Evolutionary conservation across 441 rosid genomes (phyloP), one percentile per base, ranked within the genome.

Genomic region (Pelargonium citronellum): DNA sequence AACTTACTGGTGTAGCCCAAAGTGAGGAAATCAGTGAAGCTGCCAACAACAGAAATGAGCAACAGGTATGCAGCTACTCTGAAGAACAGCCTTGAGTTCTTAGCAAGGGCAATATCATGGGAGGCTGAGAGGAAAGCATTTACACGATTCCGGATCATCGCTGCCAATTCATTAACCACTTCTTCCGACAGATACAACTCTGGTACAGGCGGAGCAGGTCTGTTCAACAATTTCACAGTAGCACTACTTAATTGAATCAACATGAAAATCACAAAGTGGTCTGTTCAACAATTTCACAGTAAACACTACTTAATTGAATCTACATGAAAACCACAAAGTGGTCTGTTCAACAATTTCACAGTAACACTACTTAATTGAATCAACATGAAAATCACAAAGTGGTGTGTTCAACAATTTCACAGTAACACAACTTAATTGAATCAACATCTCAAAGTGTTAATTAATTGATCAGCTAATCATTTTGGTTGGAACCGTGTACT

Each of bases 191-290:
- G 80, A 69, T 89, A 80, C 83, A 95, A 77, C 74, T 82, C 78
- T 7, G 93, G 95, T 30, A 95, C 81, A 19, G 97, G 96, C 5
- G 98, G 96, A 71, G 97, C 84, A 15, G 96, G 96, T 69, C 99
- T 92, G 86, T 75, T 30, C 66, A 70, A 69, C 22, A 17, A 37
- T 37, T 5, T 37, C 41, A 37, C 41, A 37, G 37, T 30, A 30
- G 4, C 37, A 30, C 37, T 30, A 30, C 5, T 3, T 3, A 30
- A 30, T 30, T 30, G 37, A 30, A 30, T 30, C 37, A 30, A 30
- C 6, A 30, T 4, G 37, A 30, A 30, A 55, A 55, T 24, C 30
- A 24, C 30, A 24, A 24, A 2, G 30, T 24, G 96, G 96, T 69
- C 99, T 90, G 86, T 75, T 30, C 66, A 70, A 69, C 22, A 17